Evolutionary conservation across 805 yeast genomes (phyloP).

Genomic region (Yarrowia sp.): DNA sequence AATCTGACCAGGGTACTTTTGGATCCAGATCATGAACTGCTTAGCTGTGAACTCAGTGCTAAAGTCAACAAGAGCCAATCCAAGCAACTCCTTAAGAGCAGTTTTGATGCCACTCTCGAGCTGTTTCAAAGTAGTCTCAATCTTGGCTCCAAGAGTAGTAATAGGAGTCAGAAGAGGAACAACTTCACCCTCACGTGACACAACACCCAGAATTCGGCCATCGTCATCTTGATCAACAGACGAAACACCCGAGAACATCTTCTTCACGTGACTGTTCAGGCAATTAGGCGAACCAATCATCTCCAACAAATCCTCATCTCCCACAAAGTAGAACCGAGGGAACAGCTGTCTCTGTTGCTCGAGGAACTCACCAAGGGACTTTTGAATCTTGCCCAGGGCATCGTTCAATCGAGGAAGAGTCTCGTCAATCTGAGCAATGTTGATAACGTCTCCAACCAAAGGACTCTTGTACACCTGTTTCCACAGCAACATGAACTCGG

Average conservation of each 20-base stretch:
- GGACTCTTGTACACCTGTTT: slow-evolving; percentile 50
- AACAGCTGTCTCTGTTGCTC: slow-evolving; percentile 75
- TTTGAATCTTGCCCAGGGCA: slow-evolving; percentile 56
- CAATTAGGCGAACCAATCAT: slow-evolving; percentile 66
- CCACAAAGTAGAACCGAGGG: slow-evolving; percentile 82
- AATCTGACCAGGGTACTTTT: slow-evolving; percentile 55
- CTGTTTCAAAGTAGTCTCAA: slow-evolving; percentile 60
- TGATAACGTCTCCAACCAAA: slow-evolving; percentile 53
- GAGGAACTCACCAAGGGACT: slow-evolving; percentile 70
- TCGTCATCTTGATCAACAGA: slow-evolving; percentile 43
- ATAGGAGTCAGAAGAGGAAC: slow-evolving; percentile 45
- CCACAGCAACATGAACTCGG: slow-evolving; percentile 57
- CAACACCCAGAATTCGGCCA: slow-evolving; percentile 46
- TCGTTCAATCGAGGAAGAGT: slow-evolving; percentile 53
- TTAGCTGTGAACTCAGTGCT: slow-evolving; percentile 27
- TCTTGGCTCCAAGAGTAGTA: slow-evolving; percentile 40
- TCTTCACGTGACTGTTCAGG: slow-evolving; percentile 52
- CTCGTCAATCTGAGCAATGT: slow-evolving; percentile 49
- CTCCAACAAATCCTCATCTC: slow-evolving; percentile 85
- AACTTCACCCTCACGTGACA: slow-evolving; percentile 66
- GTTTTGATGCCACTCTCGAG: slow-evolving; percentile 55
- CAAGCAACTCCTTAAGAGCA: slow-evolving; percentile 46
- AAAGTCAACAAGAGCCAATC: slow-evolving; percentile 39
- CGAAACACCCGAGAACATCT: slow-evolving; percentile 68
- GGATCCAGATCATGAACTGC: slow-evolving; percentile 41